These are phyloP conservation scores for Datisca glomerata DNA, from an alignment of 306 rosid species.

Conservation along the genomic window DNA sequence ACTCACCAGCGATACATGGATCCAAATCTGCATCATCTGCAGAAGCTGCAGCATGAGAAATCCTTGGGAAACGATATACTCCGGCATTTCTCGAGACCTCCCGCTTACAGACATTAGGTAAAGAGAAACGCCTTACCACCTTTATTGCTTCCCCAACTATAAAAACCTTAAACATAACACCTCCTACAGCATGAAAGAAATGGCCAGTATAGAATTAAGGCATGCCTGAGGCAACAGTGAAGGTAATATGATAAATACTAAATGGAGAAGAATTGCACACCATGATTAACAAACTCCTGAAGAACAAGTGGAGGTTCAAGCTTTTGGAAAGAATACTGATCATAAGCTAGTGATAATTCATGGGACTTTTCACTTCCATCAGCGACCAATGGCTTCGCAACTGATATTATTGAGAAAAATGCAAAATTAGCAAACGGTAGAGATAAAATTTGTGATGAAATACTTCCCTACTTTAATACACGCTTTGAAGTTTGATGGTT, in stretches of 20 bases:
- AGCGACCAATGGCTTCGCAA: slow-evolving; percentile 89
- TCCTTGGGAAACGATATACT: slow-evolving; percentile 65
- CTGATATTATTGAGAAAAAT: slow-evolving; percentile 19
- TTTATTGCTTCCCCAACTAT: slow-evolving; percentile 87
- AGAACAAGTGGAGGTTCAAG: slow-evolving; percentile 91
- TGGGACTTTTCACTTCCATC: slow-evolving; percentile 93
- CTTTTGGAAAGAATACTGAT: slow-evolving; percentile 59
- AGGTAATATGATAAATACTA: slow-evolving; percentile 6
- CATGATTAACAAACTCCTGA: slow-evolving; percentile 91
- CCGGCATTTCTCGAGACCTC: slow-evolving; percentile 65
- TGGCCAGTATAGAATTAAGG: slow-evolving; percentile 5
- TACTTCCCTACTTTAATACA: no score
- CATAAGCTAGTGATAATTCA: slow-evolving; percentile 77
- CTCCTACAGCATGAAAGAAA: slow-evolving; percentile 38
- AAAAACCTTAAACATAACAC: slow-evolving; percentile 87
- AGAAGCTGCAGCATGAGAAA: slow-evolving; percentile 92
- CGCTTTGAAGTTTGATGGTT: no score
- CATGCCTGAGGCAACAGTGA: neutral
- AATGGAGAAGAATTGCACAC: slow-evolving; percentile 25
- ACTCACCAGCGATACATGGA: slow-evolving; percentile 69
- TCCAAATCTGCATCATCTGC: slow-evolving; percentile 95
- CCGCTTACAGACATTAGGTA: slow-evolving; percentile 71
- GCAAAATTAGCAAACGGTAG: neutral
- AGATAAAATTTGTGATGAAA: neutral
- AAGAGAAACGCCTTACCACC: slow-evolving; percentile 85